Percentiles rank a stretch among this genome's conserved stretches.
Evolutionary conservation across 371 early-diverging fungal species (phyloP).

Genomic region (Mucor indicus): DNA sequence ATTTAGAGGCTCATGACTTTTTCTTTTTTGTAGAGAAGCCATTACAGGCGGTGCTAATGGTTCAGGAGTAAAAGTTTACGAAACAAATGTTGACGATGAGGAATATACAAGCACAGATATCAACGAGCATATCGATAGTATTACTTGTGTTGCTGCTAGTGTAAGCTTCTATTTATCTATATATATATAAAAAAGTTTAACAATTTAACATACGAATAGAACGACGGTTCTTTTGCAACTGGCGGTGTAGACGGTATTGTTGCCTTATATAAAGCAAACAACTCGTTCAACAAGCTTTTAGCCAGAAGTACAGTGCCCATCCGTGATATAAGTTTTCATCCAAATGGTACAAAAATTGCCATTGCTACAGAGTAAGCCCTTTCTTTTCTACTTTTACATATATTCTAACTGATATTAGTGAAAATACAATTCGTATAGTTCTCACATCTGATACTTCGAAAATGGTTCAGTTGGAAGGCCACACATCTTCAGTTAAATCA

Average conservation of each 20-base stretch:
- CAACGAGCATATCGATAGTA: constrained; percentile 14
- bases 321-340: constrained; percentile 26
- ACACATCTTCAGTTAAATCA: constrained; percentile 36
- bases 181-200: background rate
- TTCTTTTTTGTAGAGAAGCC: constrained; percentile 10
- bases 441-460: constrained; percentile 30
- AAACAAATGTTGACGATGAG: constrained; percentile 9
- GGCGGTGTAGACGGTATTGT: constrained; percentile 41
- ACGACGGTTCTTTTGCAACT: constrained; percentile 21
- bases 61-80: constrained; percentile 14
- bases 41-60: constrained; percentile 17
- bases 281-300: constrained; percentile 28
- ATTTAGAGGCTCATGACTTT: background rate
- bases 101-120: constrained; percentile 7
- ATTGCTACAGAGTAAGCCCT: constrained; percentile 42
- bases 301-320: constrained; percentile 37
- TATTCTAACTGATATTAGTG: constrained; percentile 17
- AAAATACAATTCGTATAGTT: constrained; percentile 34
- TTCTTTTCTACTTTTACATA: background rate
- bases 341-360: constrained; percentile 32
- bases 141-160: constrained; percentile 15
- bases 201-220: constrained; percentile 1
- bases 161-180: constrained; percentile 1
- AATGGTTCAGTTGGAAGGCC: constrained; percentile 38
- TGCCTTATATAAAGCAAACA: constrained; percentile 17